Base-by-base conservation (phyloP, 768 basidiomycete genomes). In the Atractiella rhizophila region DNA sequence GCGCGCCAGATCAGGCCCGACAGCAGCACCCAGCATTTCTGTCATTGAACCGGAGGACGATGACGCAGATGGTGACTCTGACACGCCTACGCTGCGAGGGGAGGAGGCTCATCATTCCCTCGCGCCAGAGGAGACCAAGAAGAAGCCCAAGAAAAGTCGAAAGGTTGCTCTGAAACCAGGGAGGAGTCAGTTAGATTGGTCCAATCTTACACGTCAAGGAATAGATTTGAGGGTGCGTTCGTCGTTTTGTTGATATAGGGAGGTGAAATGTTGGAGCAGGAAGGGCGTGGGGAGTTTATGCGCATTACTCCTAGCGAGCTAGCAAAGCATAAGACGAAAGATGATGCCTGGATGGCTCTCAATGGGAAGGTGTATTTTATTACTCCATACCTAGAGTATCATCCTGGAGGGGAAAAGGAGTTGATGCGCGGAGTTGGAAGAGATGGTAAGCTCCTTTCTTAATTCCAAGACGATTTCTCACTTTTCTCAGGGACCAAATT, bases 301-400 rank as follows among this genome's bases (percentile, higher is more conserved):
- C 70, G 79, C 18, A 68, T 88, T 48, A 69, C 79, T 9, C 75
- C 73, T 4, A 76, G 75, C 1, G 64, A 74, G 44, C 64, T 86
- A 29, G 79, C 78, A 53, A 54, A 65, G 52, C 88, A 98, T 56
- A 76, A 77, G 41, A 80, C 68, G 38, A 66, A 63, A 27, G 74
- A 75, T 29, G 86, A 98, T 58, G 85, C 82, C 1, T 98, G 91
- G 91, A 68, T 82, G 12, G 74, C 72, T 0, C 73, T 94, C 62
- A 70, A 74, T 50, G 85, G 82, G 40, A 85, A 79, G 56, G 85
- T 98, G 15, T 98, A 98, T 62, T 94, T 94, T 55, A 79, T 98
- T 37, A 85, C 83, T 2, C 70, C 78, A 0, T 98, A 91, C 59
- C 60, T 91, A 5, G 62, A 73, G 2, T 98, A 74, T 52, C 88